Evolutionary conservation across 176 grass and related monocot species (phyloP), one percentile per base, ranked within the genome.

Genomic region (Leersia perrieri): DNA sequence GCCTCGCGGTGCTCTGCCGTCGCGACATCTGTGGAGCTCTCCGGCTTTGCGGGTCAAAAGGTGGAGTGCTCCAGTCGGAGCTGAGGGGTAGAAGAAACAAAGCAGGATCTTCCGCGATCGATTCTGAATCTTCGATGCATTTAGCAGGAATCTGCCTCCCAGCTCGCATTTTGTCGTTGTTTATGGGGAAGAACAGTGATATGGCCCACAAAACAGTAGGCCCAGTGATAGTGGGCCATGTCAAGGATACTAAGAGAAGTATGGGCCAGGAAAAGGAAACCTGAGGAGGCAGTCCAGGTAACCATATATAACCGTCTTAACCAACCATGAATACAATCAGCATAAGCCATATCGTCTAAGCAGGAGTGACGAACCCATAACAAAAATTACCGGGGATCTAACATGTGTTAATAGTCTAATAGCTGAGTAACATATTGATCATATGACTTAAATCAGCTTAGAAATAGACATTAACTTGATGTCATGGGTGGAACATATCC

Each of bases 21-120:
- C 5, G 33, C 45, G 82, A 85, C 87, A 82, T 72, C 5, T 89
- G 87, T 85, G 40, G 4, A 1, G 22, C 33, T 70, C 41, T 27
- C 82, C 41, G 23, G 77, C 55, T 55, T 77, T 36, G 42, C 44
- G 13, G 72, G 34, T 11, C 58, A 8, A 23, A 23, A 22, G 87
- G 81, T 3, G 20, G 20, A 55, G 51, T 55, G 51, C 7, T n/a
- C n/a, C 45, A 9, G 51, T 51, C 16, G 20, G 57, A 66, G 82
- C 9, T 26, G 33, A 64, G 55, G 61, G 55, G n/a, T 63, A 30
- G 30, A 33, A 75, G 60, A 75, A 70, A 14, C 28, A 31, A 32
- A 66, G 60, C 9, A 22, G 72, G 72, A 77, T 76, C 79, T 45
- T 35, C 2, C 0, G 11, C 7, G 72, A 25, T 32, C 20, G 32